A percentile compares a stretch with the other conserved stretches of the same genome.
These are phyloP conservation scores for Acanthamoeba healyi DNA, from an alignment of 208 protist species.

Conservation along the genomic window DNA sequence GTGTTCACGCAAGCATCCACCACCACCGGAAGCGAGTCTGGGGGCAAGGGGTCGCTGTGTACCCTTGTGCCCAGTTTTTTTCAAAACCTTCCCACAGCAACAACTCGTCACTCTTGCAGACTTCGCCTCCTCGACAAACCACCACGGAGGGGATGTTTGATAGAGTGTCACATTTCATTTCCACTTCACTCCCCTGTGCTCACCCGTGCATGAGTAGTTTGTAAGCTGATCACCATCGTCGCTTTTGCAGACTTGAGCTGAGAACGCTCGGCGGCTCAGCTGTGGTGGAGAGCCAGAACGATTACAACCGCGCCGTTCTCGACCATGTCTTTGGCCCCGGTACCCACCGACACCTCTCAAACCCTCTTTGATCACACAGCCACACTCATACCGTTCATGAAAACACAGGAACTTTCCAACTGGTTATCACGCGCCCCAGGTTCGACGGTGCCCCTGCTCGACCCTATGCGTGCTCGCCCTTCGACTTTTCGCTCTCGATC, in stretches of 20 bases:
- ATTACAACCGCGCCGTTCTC: slow-evolving; percentile 58
- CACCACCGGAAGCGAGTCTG: background rate
- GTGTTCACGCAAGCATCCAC: background rate
- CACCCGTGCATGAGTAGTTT: background rate
- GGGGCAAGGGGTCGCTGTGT: background rate
- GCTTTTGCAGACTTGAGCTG: slow-evolving; percentile 51
- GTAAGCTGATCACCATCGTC: background rate
- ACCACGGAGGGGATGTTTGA: background rate
- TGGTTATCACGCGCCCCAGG: slow-evolving; percentile 50
- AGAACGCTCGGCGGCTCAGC: background rate
- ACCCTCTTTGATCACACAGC: background rate
- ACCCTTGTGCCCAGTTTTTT: background rate
- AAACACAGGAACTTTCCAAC: background rate
- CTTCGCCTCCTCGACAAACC: background rate
- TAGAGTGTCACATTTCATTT: background rate
- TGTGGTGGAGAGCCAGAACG: slow-evolving; percentile 10
- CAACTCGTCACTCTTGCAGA: background rate
- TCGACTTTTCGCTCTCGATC: slow-evolving; percentile 28
- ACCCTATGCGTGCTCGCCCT: slow-evolving; percentile 59
- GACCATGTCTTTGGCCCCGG: slow-evolving; percentile 15
- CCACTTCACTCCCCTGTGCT: background rate
- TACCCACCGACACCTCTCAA: background rate
- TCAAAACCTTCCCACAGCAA: background rate
- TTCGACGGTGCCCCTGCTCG: background rate
- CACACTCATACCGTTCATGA: no score